Evolutionary conservation across 1,284 basidiomycete species (phyloP).

Genomic region (Rhodotorula mucilaginosa): DNA sequence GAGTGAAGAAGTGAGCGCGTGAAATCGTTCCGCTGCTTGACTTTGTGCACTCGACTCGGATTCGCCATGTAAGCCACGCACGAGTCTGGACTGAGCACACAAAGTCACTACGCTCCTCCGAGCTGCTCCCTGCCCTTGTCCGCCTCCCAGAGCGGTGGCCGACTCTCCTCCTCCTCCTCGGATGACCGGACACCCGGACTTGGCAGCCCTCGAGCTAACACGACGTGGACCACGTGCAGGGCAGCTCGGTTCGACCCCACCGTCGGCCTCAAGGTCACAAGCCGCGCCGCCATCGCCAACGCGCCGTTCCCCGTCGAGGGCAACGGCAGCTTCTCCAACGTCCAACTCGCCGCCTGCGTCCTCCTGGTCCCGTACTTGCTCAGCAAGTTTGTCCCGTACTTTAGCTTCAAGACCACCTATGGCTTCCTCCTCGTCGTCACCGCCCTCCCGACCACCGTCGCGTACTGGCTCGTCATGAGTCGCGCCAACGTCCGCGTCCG

Average conservation of each 20-base stretch:
- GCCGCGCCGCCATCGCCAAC: constrained; percentile 55
- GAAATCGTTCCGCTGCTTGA: no score
- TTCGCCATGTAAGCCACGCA: no score
- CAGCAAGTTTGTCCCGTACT: constrained; percentile 67
- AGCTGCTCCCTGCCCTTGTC: background rate
- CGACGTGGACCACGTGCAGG: background rate
- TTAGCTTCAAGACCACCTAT: constrained; percentile 65
- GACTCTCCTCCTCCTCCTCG: background rate
- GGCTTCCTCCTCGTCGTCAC: constrained; percentile 71
- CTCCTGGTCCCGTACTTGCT: constrained; percentile 68
- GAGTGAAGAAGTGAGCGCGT: background rate
- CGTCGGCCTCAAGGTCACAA: constrained; percentile 38
- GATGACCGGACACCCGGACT: background rate
- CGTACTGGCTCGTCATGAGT: constrained; percentile 88
- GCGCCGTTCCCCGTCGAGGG: constrained; percentile 85
- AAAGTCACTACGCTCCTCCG: background rate
- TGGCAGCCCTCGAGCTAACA: background rate
- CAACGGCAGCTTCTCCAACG: constrained; percentile 51
- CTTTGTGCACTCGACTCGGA: no score
- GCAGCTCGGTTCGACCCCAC: constrained; percentile 32
- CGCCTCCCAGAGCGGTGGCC: background rate
- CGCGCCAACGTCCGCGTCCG: constrained; percentile 65
- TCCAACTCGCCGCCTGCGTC: constrained; percentile 72
- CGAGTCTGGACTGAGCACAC: no score
- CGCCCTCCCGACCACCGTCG: constrained; percentile 73